Evolutionary conservation across 2,329 filamentous ascomycete genomes (phyloP).

Genomic region (Diaporthe batatas): DNA sequence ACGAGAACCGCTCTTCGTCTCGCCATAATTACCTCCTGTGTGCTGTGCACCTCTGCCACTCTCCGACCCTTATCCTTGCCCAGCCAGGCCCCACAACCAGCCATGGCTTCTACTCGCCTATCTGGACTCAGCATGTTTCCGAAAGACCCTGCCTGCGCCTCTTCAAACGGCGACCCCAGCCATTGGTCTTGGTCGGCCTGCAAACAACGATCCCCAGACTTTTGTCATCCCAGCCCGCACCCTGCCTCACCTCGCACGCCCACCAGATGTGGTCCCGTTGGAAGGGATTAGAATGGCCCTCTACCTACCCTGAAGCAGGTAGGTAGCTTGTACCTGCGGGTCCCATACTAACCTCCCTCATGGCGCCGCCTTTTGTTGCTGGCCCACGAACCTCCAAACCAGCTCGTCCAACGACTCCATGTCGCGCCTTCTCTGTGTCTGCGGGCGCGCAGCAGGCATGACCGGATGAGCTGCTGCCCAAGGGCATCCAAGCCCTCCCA

Average conservation of each 20-base stretch:
- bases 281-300: too few relatives aligned
- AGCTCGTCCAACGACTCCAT: background rate
- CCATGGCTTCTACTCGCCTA: conserved; percentile 39
- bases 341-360: background rate
- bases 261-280: conserved; percentile 1
- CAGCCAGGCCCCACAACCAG: conserved; percentile 27
- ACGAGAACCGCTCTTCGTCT: background rate
- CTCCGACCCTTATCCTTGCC: conserved; percentile 14
- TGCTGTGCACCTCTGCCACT: background rate
- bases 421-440: background rate
- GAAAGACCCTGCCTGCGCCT: conserved; percentile 37
- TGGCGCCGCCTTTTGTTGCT: conserved; percentile 30
- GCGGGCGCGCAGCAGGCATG: background rate
- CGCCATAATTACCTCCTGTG: background rate
- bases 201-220: conserved; percentile 36
- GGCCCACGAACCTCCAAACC: conserved; percentile 27
- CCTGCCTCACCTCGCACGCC: conserved; percentile 9
- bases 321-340: conserved; percentile 14
- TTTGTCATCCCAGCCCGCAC: conserved; percentile 22
- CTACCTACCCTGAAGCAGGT: too few relatives aligned
- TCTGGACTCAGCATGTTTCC: conserved; percentile 41
- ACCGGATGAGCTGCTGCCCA: conserved; percentile 2
- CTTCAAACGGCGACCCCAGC: conserved; percentile 25
- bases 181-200: conserved; percentile 26
- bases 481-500: background rate